Evolutionary conservation across 306 rosid genomes (phyloP).

Genomic region (Corylus heterophylla): DNA sequence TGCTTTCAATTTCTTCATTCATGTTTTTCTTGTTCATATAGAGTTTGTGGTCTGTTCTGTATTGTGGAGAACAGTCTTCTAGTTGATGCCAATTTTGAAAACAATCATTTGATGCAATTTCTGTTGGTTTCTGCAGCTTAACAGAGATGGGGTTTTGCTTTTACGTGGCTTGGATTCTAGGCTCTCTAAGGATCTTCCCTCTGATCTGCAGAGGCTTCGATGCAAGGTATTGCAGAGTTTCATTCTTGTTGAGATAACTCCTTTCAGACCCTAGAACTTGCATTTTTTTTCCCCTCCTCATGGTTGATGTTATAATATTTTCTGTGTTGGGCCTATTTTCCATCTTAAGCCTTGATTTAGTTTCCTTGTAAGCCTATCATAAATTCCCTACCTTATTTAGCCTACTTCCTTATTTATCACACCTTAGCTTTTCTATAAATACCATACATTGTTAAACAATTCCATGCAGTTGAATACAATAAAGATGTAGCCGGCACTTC

Average conservation of each 20-base stretch:
- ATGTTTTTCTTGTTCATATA: not conserved
- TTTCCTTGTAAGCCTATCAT: too few relatives aligned
- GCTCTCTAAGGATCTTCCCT: conserved; percentile 88
- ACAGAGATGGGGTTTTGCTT: conserved; percentile 89
- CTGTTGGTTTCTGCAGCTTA: conserved; percentile 56
- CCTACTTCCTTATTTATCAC: too few relatives aligned
- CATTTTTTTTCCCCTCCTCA: not conserved
- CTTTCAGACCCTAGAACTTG: not conserved
- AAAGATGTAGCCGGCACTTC: too few relatives aligned
- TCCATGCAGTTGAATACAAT: too few relatives aligned
- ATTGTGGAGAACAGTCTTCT: not conserved
- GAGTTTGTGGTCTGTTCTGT: not conserved
- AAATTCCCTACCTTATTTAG: too few relatives aligned
- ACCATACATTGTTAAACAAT: too few relatives aligned
- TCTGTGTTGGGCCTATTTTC: too few relatives aligned
- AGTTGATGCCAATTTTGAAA: conserved; percentile 2
- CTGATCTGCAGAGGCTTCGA: conserved; percentile 96
- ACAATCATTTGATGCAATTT: conserved; percentile 10
- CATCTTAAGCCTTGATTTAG: too few relatives aligned
- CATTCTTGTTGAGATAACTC: not conserved
- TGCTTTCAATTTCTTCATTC: not conserved
- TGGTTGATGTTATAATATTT: not conserved
- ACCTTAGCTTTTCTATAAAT: too few relatives aligned
- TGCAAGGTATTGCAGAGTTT: conserved; percentile 70
- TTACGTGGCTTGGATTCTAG: conserved; percentile 91